Conservation (phyloP, 306 rosid genomes). For the Gleditsia sinensis region DNA sequence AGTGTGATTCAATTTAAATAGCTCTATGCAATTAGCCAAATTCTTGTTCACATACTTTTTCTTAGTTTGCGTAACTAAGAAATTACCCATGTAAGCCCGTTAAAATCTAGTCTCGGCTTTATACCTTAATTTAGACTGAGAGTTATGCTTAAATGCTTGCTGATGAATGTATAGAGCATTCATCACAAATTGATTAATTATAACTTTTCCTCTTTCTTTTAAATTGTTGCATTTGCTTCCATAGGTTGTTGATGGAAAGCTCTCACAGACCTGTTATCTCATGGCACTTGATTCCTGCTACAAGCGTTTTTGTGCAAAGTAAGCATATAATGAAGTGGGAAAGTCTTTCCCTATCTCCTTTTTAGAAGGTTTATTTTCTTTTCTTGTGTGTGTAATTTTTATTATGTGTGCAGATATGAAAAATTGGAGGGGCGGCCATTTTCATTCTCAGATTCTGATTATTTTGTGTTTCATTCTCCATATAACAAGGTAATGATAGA, state of each 20-base stretch:
- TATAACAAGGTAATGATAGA: slow-evolving; percentile 69
- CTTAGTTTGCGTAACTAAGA: neutral
- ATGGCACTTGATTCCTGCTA: slow-evolving; percentile 90
- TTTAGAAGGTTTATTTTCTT: neutral
- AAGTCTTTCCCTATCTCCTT: neutral
- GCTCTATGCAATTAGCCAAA: neutral
- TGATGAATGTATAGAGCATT: neutral
- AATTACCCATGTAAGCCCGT: neutral
- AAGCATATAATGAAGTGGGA: slow-evolving; percentile 29
- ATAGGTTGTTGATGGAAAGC: slow-evolving; percentile 86
- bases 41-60: neutral
- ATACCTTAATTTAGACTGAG: neutral
- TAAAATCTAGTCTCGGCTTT: neutral
- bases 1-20: neutral
- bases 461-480: slow-evolving; percentile 82
- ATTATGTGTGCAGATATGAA: slow-evolving; percentile 55
- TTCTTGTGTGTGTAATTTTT: neutral
- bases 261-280: slow-evolving; percentile 83
- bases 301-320: slow-evolving; percentile 64
- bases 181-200: neutral
- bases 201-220: neutral
- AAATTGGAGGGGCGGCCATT: slow-evolving; percentile 75
- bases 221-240: slow-evolving; percentile 9
- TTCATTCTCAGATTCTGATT: slow-evolving; percentile 67
- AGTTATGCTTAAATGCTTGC: neutral